phyloP scores from a whole-genome alignment of 306 rosid species.

The Malus asiatica region DNA sequence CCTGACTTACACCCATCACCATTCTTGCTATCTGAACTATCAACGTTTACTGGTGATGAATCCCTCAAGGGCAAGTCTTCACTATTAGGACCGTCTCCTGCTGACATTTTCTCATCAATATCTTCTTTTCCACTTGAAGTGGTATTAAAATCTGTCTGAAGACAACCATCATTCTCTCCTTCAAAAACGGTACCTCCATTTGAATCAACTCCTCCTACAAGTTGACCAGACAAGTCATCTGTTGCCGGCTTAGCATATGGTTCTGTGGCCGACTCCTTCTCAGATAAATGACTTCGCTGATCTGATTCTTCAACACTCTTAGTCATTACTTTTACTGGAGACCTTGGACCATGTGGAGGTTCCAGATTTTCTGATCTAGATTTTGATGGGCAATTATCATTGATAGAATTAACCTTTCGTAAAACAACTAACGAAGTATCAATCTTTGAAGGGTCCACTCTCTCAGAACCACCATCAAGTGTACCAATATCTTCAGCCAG shows the following conservation, averaged over 20 bases:
- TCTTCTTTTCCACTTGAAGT: conserved; percentile 28
- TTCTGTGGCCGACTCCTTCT: conserved; percentile 26
- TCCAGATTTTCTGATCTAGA: conserved; percentile 22
- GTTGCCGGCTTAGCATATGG: conserved; percentile 23
- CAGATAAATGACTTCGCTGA: conserved; percentile 23
- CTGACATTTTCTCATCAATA: conserved; percentile 19
- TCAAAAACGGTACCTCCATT: conserved; percentile 24
- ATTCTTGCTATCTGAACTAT: conserved; percentile 26
- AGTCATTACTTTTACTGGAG: conserved; percentile 18
- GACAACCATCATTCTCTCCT: conserved; percentile 21
- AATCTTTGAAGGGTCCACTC: conserved; percentile 22
- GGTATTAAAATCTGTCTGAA: conserved; percentile 16
- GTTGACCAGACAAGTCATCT: conserved; percentile 18
- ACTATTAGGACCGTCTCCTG: conserved; percentile 18
- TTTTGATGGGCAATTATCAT: conserved; percentile 29
- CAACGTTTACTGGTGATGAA: conserved; percentile 24
- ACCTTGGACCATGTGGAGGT: conserved; percentile 18
- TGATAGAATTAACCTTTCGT: conserved; percentile 28
- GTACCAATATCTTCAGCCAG: conserved; percentile 25
- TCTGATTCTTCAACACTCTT: conserved; percentile 24
- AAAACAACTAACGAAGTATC: conserved; percentile 27
- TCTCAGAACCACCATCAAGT: conserved; percentile 36
- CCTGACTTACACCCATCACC: conserved; percentile 32
- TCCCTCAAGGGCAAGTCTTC: conserved; percentile 25
- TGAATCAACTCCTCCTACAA: conserved; percentile 24